Base-by-base conservation (phyloP, 2,329 filamentous ascomycete species). In the Emergomyces pasteurianus region DNA sequence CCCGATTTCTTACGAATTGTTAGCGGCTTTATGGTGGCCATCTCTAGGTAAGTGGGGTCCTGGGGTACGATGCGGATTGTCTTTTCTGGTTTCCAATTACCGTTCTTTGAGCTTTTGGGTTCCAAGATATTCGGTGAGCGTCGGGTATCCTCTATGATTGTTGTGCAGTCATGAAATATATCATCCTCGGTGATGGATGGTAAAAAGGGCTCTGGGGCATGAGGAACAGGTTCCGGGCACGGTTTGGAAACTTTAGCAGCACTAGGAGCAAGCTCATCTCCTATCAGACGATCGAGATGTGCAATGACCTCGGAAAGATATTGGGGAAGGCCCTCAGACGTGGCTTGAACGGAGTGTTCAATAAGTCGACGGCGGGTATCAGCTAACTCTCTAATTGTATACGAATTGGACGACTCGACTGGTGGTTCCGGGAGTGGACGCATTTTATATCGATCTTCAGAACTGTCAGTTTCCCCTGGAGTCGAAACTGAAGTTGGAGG, bases 271-370 rank as follows among this genome's bases (percentile, higher is more conserved):
- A 63, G 55, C 31, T 68, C 66, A n/a, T 78, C 77, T 56, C 79
- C 72, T 64, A 85, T 82, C 31, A 85, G 72, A 21, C 78, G 77
- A 70, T 86, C 83, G 14, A 86, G 75, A 63, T 85, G 80, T 9
- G 78, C 78, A 53, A 88, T 81, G 28, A 88, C 80, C 54, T 84
- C 80, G 38, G 82, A 78, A 49, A 86, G 77, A 62, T 84, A 80
- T 4, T 76, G 74, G 21, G 63, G 80, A 72, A 72, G 75, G 70
- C 67, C 78, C 65, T 67, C 75, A 66, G 67, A 77, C 67, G 67
- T 77, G 18, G 71, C 78, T 55, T 73, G 71, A 28, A 73, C 77
- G 26, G 78, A 77, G 58, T 80, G 78, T 59, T 79, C 78, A 40
- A 82, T 78, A 36, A 86, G 76, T 63, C 81, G 81, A 42, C 80